Evolutionary conservation across 2,329 filamentous ascomycete genomes (phyloP).

Genomic region (Talaromyces marneffei): DNA sequence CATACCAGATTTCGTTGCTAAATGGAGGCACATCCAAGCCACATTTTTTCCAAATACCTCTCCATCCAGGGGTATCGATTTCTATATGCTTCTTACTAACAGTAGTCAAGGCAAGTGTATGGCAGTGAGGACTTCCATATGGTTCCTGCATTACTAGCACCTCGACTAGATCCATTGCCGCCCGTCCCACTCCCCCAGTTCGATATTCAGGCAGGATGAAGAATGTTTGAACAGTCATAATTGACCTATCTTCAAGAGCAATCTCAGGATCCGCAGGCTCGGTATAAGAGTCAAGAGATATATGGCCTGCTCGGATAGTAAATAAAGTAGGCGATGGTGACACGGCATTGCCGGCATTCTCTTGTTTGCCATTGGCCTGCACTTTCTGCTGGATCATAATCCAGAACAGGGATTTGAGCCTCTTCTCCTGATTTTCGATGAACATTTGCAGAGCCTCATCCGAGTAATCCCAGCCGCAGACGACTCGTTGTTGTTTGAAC

Average conservation of each 20-base stretch:
- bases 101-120: slow-evolving; percentile 14
- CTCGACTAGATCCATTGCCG: slow-evolving; percentile 20
- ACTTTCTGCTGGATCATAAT: slow-evolving; percentile 14
- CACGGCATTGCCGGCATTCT: neutral
- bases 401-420: slow-evolving; percentile 21
- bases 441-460: slow-evolving; percentile 14
- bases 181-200: slow-evolving; percentile 15
- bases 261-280: slow-evolving; percentile 18
- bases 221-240: slow-evolving; percentile 16
- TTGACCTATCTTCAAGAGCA: slow-evolving; percentile 15
- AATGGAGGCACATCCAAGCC: slow-evolving; percentile 14
- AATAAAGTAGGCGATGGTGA: neutral
- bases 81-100: slow-evolving; percentile 23
- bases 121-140: slow-evolving; percentile 19
- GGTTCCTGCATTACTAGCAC: slow-evolving; percentile 13
- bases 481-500: slow-evolving; percentile 17
- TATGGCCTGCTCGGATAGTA: slow-evolving; percentile 22
- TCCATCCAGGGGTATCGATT: slow-evolving; percentile 16
- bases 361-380: neutral
- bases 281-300: slow-evolving; percentile 23
- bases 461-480: slow-evolving; percentile 21
- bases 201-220: slow-evolving; percentile 24
- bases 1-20: slow-evolving; percentile 23
- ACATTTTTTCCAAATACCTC: slow-evolving; percentile 14
- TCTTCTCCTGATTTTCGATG: slow-evolving; percentile 14